These are phyloP conservation scores for Podochytrium sp. DNA, from an alignment of 192 early-diverging fungal species.

Conservation along the genomic window DNA sequence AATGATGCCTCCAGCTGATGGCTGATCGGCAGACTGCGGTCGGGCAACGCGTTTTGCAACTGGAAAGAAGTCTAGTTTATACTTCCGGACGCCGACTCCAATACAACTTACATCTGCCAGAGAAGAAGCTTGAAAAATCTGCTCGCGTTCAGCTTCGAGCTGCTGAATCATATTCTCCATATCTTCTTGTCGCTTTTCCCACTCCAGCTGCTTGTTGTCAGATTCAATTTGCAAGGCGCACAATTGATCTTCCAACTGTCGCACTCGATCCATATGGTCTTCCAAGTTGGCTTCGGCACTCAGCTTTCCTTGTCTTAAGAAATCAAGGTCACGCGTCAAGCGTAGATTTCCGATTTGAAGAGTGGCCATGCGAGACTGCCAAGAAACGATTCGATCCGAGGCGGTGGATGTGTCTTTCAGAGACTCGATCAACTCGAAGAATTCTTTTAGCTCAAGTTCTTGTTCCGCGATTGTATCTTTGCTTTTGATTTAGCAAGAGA, in stretches of 20 bases:
- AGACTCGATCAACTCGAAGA: constrained; percentile 44
- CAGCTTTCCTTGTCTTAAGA: constrained; percentile 28
- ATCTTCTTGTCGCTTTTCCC: constrained; percentile 52
- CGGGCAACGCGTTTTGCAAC: constrained; percentile 45
- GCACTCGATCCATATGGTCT: constrained; percentile 26
- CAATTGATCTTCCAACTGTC: constrained; percentile 33
- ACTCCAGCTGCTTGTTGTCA: constrained; percentile 49
- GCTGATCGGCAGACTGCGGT: constrained; percentile 50
- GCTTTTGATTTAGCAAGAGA: neutral
- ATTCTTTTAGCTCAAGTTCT: constrained; percentile 17
- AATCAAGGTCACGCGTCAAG: constrained; percentile 43
- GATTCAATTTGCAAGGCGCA: constrained; percentile 30
- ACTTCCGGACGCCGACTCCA: neutral
- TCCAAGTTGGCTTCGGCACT: constrained; percentile 25
- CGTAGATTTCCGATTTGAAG: constrained; percentile 43
- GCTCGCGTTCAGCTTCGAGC: constrained; percentile 54
- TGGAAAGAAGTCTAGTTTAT: neutral
- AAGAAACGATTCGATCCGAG: constrained; percentile 42
- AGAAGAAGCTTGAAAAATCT: constrained; percentile 43
- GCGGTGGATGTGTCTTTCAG: constrained; percentile 29
- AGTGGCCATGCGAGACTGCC: constrained; percentile 52
- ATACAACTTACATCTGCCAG: constrained; percentile 40
- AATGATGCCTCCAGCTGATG: constrained; percentile 55
- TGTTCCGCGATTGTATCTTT: constrained; percentile 43
- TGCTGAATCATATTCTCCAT: constrained; percentile 40